Evolutionary conservation across 176 grass and related monocot species (phyloP).

Genomic region (Oryza longistaminata): DNA sequence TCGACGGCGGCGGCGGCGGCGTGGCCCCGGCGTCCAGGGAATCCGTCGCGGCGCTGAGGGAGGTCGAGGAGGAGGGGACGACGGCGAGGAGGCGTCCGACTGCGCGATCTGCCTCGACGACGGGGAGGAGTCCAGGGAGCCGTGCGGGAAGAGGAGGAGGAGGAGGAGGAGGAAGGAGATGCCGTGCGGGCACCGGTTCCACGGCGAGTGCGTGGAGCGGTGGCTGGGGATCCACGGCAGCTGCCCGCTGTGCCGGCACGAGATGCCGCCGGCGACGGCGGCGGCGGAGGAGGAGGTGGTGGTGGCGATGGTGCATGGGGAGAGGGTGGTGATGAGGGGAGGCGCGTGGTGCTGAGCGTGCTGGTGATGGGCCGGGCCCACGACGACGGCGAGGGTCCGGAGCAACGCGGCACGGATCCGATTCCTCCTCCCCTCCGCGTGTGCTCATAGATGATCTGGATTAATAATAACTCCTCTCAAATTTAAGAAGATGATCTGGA

Average conservation of each 20-base stretch:
- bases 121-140: no score
- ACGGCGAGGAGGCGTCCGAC: not conserved
- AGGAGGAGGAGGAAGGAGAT: constrained; percentile 39
- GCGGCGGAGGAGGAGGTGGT: not conserved
- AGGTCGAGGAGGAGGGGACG: constrained; percentile 27
- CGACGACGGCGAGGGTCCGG: not conserved
- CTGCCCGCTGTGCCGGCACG: constrained; percentile 50
- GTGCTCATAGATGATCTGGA: constrained; percentile 14
- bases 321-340: constrained; percentile 1
- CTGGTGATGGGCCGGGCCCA: not conserved
- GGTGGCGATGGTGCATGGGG: not conserved
- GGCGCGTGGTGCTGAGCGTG: not conserved
- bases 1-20: not conserved
- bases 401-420: not conserved
- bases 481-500: not conserved
- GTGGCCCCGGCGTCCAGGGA: constrained; percentile 45
- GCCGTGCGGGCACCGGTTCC: constrained; percentile 57
- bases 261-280: constrained; percentile 30
- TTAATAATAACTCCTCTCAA: not conserved
- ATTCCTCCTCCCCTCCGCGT: not conserved
- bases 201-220: constrained; percentile 46
- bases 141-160: no score
- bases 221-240: constrained; percentile 51
- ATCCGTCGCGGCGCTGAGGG: constrained; percentile 40
- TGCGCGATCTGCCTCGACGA: constrained; percentile 53